Evolutionary conservation across 1,284 basidiomycete genomes (phyloP).

Genomic region (Rhodofomes roseus): DNA sequence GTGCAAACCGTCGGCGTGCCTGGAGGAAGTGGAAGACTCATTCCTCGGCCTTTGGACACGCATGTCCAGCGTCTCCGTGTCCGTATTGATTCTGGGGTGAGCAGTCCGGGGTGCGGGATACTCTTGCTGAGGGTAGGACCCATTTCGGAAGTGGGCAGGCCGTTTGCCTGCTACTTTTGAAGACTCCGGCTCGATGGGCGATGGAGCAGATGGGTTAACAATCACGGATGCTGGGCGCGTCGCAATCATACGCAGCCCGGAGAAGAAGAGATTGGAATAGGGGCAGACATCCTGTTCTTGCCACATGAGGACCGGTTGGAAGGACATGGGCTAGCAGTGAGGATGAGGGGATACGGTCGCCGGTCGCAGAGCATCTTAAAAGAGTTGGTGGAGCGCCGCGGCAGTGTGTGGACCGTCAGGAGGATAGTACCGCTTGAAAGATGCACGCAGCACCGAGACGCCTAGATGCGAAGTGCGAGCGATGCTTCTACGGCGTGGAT

Average conservation of each 20-base stretch:
- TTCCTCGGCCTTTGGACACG: neutral
- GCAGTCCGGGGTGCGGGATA: neutral
- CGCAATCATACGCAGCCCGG: slow-evolving; percentile 6
- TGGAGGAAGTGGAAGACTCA: neutral
- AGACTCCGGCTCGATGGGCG: slow-evolving; percentile 1
- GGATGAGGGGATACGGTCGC: neutral
- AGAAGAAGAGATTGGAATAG: slow-evolving; percentile 10
- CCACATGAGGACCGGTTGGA: slow-evolving; percentile 4
- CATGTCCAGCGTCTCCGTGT: neutral
- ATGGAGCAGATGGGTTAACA: slow-evolving; percentile 1
- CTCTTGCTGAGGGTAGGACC: neutral
- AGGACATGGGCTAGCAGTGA: neutral
- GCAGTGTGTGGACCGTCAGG: slow-evolving; percentile 1
- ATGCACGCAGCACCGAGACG: slow-evolving; percentile 2
- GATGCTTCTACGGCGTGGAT: slow-evolving; percentile 2
- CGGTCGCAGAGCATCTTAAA: neutral
- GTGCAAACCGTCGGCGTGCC: neutral
- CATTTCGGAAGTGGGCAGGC: neutral
- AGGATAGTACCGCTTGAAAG: slow-evolving; percentile 1
- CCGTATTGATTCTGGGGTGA: neutral
- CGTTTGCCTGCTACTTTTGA: neutral
- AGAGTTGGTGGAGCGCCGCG: slow-evolving; percentile 6
- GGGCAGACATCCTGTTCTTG: neutral
- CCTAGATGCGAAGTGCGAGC: neutral
- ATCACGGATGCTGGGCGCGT: slow-evolving; percentile 6